A percentile compares a stretch with the other conserved stretches of the same genome.
phyloP scores from a whole-genome alignment of 352 stramenopile genomes.

The Phytophthora pini region DNA sequence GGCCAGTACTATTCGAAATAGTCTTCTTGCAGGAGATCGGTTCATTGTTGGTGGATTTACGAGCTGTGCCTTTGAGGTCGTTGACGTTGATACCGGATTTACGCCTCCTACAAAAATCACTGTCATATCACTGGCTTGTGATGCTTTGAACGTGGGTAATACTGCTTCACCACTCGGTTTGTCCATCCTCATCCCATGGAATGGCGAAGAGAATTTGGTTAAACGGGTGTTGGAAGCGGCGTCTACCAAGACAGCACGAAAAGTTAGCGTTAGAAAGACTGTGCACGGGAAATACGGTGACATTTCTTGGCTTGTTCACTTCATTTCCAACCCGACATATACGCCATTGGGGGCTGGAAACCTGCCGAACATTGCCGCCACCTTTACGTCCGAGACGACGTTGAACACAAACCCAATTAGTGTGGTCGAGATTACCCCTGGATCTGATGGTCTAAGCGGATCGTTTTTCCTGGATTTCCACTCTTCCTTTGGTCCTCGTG shows the following conservation, averaged over 20 bases:
- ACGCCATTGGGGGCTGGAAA: slow-evolving; percentile 93
- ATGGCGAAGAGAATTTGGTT: slow-evolving; percentile 60
- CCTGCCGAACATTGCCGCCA: slow-evolving; percentile 68
- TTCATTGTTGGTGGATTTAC: slow-evolving; percentile 62
- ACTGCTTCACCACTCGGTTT: slow-evolving; percentile 21
- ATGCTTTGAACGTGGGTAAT: slow-evolving; percentile 33
- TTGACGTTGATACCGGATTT: slow-evolving; percentile 21
- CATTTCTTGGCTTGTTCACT: slow-evolving; percentile 94
- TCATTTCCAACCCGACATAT: slow-evolving; percentile 92
- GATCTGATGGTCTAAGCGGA: slow-evolving; percentile 88
- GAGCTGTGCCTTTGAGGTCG: slow-evolving; percentile 61
- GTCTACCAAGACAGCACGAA: slow-evolving; percentile 53
- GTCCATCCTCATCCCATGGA: slow-evolving; percentile 69
- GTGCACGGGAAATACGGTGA: slow-evolving; percentile 95
- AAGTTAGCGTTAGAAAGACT: slow-evolving; percentile 87
- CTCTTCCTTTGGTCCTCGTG: slow-evolving; percentile 65
- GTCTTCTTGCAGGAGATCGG: slow-evolving; percentile 51
- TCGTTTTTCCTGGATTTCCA: slow-evolving; percentile 93
- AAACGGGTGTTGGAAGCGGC: slow-evolving; percentile 66
- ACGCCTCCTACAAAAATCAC: slow-evolving; percentile 31
- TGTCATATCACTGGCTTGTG: slow-evolving; percentile 46
- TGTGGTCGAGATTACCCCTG: slow-evolving; percentile 90
- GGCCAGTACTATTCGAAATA: slow-evolving; percentile 37
- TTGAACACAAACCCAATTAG: slow-evolving; percentile 44
- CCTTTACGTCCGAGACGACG: slow-evolving; percentile 38